phyloP scores from a whole-genome alignment of 2,329 filamentous ascomycete genomes.

The Xylaria sp. region DNA sequence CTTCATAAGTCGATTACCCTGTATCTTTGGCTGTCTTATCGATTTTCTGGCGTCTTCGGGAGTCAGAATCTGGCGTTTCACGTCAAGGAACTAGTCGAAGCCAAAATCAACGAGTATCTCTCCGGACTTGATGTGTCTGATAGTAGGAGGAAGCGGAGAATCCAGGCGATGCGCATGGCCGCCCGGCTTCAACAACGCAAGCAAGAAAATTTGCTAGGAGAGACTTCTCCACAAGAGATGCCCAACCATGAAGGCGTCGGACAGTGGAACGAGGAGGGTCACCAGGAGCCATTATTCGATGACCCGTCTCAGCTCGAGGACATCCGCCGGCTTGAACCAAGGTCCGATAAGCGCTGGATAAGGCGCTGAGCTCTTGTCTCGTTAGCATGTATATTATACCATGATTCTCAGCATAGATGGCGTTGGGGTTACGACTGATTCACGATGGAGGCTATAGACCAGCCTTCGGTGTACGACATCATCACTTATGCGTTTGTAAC shows the following conservation, averaged over 20 bases:
- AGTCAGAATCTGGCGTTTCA: slow-evolving; percentile 81
- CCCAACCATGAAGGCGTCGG: slow-evolving; percentile 41
- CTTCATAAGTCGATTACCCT: slow-evolving; percentile 85
- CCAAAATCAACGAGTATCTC: slow-evolving; percentile 74
- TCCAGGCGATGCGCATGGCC: slow-evolving; percentile 40
- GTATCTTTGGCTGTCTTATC: slow-evolving; percentile 94
- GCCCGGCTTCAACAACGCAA: slow-evolving; percentile 34
- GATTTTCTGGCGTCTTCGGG: slow-evolving; percentile 82
- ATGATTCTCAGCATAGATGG: slow-evolving; percentile 28
- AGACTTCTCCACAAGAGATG: slow-evolving; percentile 23
- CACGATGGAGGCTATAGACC: slow-evolving; percentile 11
- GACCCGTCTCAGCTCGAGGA: slow-evolving; percentile 39
- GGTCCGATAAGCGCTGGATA: neutral
- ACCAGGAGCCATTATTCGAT: slow-evolving; percentile 50
- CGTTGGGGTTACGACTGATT: slow-evolving; percentile 24
- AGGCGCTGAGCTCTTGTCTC: slow-evolving; percentile 9
- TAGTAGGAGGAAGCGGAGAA: slow-evolving; percentile 49
- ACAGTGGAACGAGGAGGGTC: slow-evolving; percentile 50
- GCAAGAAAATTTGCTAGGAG: slow-evolving; percentile 41
- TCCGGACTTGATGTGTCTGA: slow-evolving; percentile 63
- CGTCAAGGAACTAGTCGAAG: slow-evolving; percentile 80
- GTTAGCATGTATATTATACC: slow-evolving; percentile 24
- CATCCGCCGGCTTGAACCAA: slow-evolving; percentile 27
- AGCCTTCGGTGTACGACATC: slow-evolving; percentile 1
- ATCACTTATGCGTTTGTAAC: slow-evolving; percentile 1